Evolutionary conservation across 768 basidiomycete species (phyloP), one percentile per base, ranked within the genome.

Genomic region (Leccinellum albellum): DNA sequence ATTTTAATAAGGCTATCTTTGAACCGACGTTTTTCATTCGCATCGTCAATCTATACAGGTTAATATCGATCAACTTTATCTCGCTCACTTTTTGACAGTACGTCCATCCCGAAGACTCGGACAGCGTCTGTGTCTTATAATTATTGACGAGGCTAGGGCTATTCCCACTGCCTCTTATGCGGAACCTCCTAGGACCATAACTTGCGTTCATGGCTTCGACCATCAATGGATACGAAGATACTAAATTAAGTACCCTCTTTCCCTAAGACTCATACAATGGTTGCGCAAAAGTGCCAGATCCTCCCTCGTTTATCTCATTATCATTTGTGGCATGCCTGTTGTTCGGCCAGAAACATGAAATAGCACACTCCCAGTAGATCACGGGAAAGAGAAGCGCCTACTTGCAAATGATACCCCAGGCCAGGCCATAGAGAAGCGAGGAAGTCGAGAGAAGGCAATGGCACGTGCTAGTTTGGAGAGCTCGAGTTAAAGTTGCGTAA

Each of bases 151-250:
- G 74, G 96, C 96, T 7, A 97, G 96, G 9, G 96, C 97, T 20
- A 98, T 98, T 52, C 97, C 97, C 7, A 1, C 83, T 98, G 17
- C 94, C 96, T 2, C 87, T 98, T 35, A 94, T 98, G 15, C 86
- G 89, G 54, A 92, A 93, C 64, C 89, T 99, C 60, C 86, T 98
- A 54, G 96, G 97, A 0, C 89, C 88, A 1, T 98, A 98, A 74
- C 89, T 98, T 37, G 94, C 98, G 53, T 98, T 98, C 79, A 88
- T 98, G 80, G 91, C 95, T 1, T 97, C 94, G 17, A 99, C 97
- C 1, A 94, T 99, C 75, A 98, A 98, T 70, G 96, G 6, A 28
- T 28, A 28, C 28, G 28, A 28, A 28, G 28, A 6, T 6, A 28
- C 28, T 28, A 6, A 28, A n/a, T n/a, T n/a, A n/a, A n/a, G n/a